Conservation (phyloP, 2,329 filamentous ascomycete species). For the Trichoderma oligosporum region DNA sequence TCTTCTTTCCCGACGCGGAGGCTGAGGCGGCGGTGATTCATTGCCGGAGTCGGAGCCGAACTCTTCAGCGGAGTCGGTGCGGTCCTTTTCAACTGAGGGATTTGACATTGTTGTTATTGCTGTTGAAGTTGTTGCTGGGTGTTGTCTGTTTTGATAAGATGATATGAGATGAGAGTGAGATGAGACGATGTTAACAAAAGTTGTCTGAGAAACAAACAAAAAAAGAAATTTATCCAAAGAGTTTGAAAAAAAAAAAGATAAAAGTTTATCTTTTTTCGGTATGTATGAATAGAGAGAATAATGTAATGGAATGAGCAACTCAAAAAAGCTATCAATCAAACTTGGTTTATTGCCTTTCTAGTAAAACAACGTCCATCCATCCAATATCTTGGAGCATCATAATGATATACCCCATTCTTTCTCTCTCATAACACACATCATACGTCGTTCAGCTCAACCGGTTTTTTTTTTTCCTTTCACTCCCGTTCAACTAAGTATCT, state of each 20-base stretch:
- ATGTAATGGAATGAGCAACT: too few relatives aligned
- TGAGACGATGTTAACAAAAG: too few relatives aligned
- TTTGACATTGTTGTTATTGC: slow-evolving; percentile 11
- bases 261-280: not conserved
- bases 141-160: too few relatives aligned
- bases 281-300: not conserved
- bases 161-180: not conserved
- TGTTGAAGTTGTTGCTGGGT: not conserved
- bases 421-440: not conserved
- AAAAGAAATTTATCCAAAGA: too few relatives aligned
- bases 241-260: not conserved
- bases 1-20: slow-evolving; percentile 9
- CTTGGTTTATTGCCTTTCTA: not conserved
- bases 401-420: slow-evolving; percentile 15
- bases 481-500: not conserved
- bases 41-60: slow-evolving; percentile 15
- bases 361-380: not conserved
- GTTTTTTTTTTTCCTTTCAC: not conserved
- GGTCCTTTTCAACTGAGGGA: slow-evolving; percentile 10
- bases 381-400: slow-evolving; percentile 11
- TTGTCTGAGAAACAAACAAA: too few relatives aligned
- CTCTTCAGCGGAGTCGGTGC: slow-evolving; percentile 10
- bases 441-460: not conserved
- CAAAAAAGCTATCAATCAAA: not conserved
- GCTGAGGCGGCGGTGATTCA: slow-evolving; percentile 12